Evolutionary conservation across 1,284 basidiomycete genomes (phyloP).

Genomic region (Ustilago shanxiensis): DNA sequence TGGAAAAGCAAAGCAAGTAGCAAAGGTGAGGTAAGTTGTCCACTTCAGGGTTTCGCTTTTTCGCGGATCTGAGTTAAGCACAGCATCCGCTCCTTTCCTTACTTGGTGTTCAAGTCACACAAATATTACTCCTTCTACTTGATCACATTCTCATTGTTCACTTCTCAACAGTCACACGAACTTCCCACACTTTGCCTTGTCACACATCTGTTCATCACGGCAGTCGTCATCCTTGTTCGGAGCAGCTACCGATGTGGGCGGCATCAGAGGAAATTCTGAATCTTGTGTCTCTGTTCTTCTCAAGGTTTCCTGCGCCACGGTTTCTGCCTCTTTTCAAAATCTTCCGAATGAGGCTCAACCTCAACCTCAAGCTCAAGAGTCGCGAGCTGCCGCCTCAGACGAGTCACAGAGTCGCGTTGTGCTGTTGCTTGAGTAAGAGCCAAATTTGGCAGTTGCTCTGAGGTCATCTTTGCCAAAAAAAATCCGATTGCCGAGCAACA

Average conservation of each 20-base stretch:
- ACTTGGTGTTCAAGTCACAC: no score
- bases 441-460: conserved; percentile 1
- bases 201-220: neutral
- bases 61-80: neutral
- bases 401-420: neutral
- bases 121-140: no score
- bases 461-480: conserved; percentile 8
- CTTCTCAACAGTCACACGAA: neutral
- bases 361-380: no score
- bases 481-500: conserved; percentile 4
- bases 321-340: neutral
- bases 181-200: neutral
- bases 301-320: neutral
- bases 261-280: neutral
- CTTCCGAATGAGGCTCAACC: conserved; percentile 3
- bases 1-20: neutral
- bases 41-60: neutral
- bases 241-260: neutral
- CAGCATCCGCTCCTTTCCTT: neutral
- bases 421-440: conserved; percentile 8
- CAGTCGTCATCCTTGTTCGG: neutral
- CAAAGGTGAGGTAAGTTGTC: conserved; percentile 6
- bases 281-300: no score
- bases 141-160: neutral
- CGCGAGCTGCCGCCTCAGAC: no score